phyloP scores from a whole-genome alignment of 1,284 basidiomycete genomes.

The Rhodofomes roseus region DNA sequence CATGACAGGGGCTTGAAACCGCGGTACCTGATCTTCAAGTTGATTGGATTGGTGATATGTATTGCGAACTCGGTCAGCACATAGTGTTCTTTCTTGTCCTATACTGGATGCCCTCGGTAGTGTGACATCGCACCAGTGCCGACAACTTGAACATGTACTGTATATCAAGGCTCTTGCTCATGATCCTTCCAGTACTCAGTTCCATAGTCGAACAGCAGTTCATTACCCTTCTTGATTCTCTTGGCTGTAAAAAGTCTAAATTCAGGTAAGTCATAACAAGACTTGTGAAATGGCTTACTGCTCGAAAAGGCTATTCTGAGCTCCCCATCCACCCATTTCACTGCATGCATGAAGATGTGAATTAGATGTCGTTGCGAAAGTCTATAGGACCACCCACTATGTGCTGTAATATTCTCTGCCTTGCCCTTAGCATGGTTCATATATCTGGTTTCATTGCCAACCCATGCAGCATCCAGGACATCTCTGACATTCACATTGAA shows the following conservation, averaged over 20 bases:
- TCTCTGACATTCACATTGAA: constrained; percentile 44
- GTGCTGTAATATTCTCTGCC: constrained; percentile 41
- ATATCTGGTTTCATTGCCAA: constrained; percentile 56
- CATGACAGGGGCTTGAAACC: no score
- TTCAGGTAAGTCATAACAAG: neutral
- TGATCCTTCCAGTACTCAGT: constrained; percentile 28
- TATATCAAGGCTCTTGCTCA: no score
- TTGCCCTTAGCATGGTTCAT: constrained; percentile 46
- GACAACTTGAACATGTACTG: no score
- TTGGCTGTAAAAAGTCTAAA: constrained; percentile 23
- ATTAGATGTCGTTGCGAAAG: neutral
- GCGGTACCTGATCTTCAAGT: no score
- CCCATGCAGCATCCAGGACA: constrained; percentile 46
- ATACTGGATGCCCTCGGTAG: no score
- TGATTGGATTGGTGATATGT: no score
- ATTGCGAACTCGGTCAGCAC: no score
- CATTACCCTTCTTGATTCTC: constrained; percentile 35
- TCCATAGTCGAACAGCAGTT: constrained; percentile 54
- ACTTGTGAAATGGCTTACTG: constrained; percentile 26
- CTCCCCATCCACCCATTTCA: constrained; percentile 53
- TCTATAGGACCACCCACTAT: constrained; percentile 30
- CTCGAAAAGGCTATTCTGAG: constrained; percentile 56
- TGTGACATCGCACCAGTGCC: no score
- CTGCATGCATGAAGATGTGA: constrained; percentile 29
- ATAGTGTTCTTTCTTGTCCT: no score